Evolutionary conservation across 352 stramenopile species (phyloP), one percentile per base, ranked within the genome.

Genomic region (Elongisporangium prolatum): DNA sequence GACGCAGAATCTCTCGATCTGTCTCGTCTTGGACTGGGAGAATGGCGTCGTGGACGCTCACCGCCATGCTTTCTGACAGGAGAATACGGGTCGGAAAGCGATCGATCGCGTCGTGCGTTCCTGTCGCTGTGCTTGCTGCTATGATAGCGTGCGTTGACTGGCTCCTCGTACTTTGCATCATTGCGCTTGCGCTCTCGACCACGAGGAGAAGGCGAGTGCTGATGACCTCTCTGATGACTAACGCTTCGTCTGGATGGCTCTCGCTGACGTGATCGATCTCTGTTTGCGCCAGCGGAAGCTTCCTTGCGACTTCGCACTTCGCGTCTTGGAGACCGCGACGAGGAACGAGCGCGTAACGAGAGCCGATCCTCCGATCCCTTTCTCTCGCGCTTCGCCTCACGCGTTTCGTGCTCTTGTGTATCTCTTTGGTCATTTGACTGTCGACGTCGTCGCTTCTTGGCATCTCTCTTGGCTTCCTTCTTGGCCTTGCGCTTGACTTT

Each of bases 311-410:
- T 7, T 8, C 24, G 24, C 24, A 51, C 49, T 21, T 65, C 58
- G 40, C 67, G 49, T 21, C 58, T 25, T 11, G 48, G 62, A 16
- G 53, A 68, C 0, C 56, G 66, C 21, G 55, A 63, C 22, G 22
- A 22, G 2, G 54, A 60, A 14, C 24, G 54, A n/a, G 21, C 11
- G 11, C 24, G 7, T 7, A 34, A 34, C 4, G 24, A n/a, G n/a
- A n/a, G n/a, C n/a, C n/a, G n/a, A n/a, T n/a, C n/a, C n/a, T n/a
- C n/a, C n/a, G n/a, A n/a, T n/a, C n/a, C n/a, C n/a, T n/a, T n/a
- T n/a, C n/a, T n/a, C n/a, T n/a, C 24, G 3, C 24, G 24, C 24
- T 34, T 34, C 7, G 24, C 24, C 7, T 34, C 7, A 34, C 24
- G 24, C 3, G 24, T 7, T 7, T 24, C 54, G 21, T 44, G 54